Evolutionary conservation across 169 alveolate genomes (phyloP).

Genomic region (Eimeria zaria): DNA sequence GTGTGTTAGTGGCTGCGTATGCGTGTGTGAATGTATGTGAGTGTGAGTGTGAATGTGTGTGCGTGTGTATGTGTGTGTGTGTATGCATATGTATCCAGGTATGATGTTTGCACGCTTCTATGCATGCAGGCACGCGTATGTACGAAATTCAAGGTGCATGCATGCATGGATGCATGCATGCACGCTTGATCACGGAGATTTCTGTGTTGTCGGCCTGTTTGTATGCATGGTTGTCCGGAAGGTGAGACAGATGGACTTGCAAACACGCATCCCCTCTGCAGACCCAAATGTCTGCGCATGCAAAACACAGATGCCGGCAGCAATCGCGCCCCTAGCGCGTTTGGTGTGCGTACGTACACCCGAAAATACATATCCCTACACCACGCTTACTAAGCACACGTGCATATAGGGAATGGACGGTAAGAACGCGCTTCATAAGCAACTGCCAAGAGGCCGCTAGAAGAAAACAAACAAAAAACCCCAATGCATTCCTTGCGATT

Average conservation of each 20-base stretch:
- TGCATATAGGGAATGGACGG: not conserved
- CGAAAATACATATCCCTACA: not conserved
- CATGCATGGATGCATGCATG: constrained; percentile 5
- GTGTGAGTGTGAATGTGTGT: not conserved
- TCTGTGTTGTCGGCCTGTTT: not conserved
- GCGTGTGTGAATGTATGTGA: not conserved
- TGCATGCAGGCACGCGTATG: not conserved
- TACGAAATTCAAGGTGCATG: not conserved
- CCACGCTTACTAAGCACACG: not conserved
- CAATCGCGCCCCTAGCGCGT: constrained; percentile 15
- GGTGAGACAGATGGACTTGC: not conserved
- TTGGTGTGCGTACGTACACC: constrained; percentile 44
- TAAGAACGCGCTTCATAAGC: not conserved
- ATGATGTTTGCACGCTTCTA: not conserved
- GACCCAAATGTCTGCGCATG: not conserved
- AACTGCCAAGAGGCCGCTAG: constrained; percentile 35
- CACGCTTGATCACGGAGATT: not conserved
- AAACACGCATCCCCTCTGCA: constrained; percentile 21
- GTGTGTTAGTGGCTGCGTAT: not conserved
- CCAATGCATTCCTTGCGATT: not conserved
- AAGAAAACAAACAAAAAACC: constrained; percentile 24
- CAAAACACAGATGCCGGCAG: not conserved
- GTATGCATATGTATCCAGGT: not conserved
- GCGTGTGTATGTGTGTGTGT: not conserved
- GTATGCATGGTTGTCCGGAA: not conserved